Base-by-base conservation (phyloP, 352 stramenopile genomes). In the Achlya hypogyna region DNA sequence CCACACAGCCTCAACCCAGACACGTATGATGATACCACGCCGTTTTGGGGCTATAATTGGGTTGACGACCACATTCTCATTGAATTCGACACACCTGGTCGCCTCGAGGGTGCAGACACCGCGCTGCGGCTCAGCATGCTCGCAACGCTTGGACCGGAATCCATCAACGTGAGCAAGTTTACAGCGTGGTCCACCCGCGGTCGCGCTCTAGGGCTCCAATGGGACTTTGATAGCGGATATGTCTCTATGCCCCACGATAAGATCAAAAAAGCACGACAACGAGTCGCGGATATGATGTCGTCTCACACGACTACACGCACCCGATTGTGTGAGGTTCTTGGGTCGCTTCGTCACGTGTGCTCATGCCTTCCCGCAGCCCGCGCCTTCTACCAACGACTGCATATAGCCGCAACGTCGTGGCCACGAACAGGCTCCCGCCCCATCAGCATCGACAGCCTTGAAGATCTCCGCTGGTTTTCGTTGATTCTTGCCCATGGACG, bases 41-140 rank as follows among this genome's bases (percentile, higher is more conserved):
- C 64, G 9, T 76, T 72, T 31, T 76, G 68, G 59, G 20, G 51
- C 9, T 74, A 70, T 22, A 68, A 67, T 16, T 75, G 67, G 64
- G 63, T 72, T 0, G 72, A 74, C 34, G 65, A 76, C 35, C 65
- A 72, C 29, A 40, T 74, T 0, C 49, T 76, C 1, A 64, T 76
- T 5, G 69, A 76, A 29, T 16, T 40, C 29, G 60, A 67, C 10
- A 12, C 6, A 3, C 8, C 0, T 1, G 18, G 59, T 18, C 59
- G 68, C 0, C 64, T 69, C 12, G 9, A 56, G 5, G 51, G 62
- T 0, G 64, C 45, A 16, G 59, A 72, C 3, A 25, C 10, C 6
- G 62, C 54, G 0, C 54, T 76, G 1, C 60, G 69, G 0, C 38
- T 73, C 0, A 32, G 51, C 5, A 73, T 73, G 59, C 18, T 71